Evolutionary conservation across 768 basidiomycete species (phyloP).

Genomic region (Holtermannia corniformis): DNA sequence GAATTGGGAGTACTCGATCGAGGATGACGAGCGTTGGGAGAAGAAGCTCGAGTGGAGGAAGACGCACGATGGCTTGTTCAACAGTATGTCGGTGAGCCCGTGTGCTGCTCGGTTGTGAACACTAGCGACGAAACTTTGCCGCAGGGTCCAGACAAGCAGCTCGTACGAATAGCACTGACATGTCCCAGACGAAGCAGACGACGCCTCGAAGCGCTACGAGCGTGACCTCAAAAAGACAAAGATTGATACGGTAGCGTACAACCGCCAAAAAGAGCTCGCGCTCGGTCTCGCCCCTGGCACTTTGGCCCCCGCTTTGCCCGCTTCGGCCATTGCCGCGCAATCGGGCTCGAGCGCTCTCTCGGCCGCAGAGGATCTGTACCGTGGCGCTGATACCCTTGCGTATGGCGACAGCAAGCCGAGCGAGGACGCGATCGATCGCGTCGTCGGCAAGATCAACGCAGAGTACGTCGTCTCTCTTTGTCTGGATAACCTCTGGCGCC

Average conservation of each 20-base stretch:
- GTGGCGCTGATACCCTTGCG: constrained; percentile 82
- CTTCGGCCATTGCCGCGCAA: constrained; percentile 9
- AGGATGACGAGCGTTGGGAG: constrained; percentile 96
- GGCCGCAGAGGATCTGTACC: constrained; percentile 67
- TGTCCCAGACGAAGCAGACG: constrained; percentile 76
- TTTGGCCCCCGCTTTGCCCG: constrained; percentile 45
- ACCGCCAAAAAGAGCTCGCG: constrained; percentile 76
- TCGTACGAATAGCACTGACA: not conserved
- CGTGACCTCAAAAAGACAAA: constrained; percentile 82
- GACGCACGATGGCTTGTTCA: constrained; percentile 63
- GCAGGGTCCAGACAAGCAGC: not conserved
- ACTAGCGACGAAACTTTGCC: not conserved
- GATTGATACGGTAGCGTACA: constrained; percentile 77
- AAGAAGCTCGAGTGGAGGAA: constrained; percentile 57
- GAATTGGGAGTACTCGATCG: constrained; percentile 91
- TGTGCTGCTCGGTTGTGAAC: not conserved
- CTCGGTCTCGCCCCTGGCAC: constrained; percentile 65
- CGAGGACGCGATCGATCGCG: constrained; percentile 89
- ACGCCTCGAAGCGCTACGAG: constrained; percentile 81
- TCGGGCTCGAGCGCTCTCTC: constrained; percentile 26
- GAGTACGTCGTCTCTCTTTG: constrained; percentile 84
- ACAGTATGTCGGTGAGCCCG: constrained; percentile 52
- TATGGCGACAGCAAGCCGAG: constrained; percentile 93
- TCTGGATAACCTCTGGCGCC: constrained; percentile 1
- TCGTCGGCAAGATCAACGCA: constrained; percentile 80